A percentile compares a stretch with the other conserved stretches of the same genome.
Conservation (phyloP, 2,329 filamentous ascomycete genomes). For the Lecanoromycetidae sp. region DNA sequence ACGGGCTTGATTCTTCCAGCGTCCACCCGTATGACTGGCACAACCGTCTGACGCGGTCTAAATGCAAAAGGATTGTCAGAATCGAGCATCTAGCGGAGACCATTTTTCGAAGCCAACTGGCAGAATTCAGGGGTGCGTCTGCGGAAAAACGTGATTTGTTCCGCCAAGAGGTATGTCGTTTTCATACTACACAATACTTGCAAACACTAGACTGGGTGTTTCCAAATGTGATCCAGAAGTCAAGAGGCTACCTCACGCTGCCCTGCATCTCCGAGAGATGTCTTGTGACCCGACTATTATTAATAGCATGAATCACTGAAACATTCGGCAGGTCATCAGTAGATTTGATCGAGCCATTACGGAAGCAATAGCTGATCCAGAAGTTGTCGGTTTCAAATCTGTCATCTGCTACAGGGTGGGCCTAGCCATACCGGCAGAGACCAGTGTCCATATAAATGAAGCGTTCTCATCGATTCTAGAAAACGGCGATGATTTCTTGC, state of each 20-base stretch:
- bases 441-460: slow-evolving; percentile 31
- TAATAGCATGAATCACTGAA: too few species aligned
- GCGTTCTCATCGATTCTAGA: slow-evolving; percentile 39
- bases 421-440: slow-evolving; percentile 43
- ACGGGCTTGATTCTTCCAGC: slow-evolving; percentile 48
- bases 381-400: slow-evolving; percentile 70
- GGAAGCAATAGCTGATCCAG: slow-evolving; percentile 48
- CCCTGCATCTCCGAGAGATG: too few species aligned
- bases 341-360: slow-evolving; percentile 24
- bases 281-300: too few species aligned
- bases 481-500: neutral
- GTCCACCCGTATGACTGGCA: slow-evolving; percentile 14
- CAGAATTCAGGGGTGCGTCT: too few species aligned
- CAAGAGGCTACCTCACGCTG: too few species aligned
- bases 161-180: too few species aligned
- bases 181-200: too few species aligned
- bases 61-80: slow-evolving; percentile 15
- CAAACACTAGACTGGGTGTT: too few species aligned
- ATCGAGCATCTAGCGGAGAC: slow-evolving; percentile 13
- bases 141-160: neutral
- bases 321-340: too few species aligned
- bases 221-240: too few species aligned
- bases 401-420: slow-evolving; percentile 73
- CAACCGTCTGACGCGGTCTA: slow-evolving; percentile 11
- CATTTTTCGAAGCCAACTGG: too few species aligned